phyloP scores from a whole-genome alignment of 1,284 basidiomycete genomes.

The Malassezia brasiliensis region DNA sequence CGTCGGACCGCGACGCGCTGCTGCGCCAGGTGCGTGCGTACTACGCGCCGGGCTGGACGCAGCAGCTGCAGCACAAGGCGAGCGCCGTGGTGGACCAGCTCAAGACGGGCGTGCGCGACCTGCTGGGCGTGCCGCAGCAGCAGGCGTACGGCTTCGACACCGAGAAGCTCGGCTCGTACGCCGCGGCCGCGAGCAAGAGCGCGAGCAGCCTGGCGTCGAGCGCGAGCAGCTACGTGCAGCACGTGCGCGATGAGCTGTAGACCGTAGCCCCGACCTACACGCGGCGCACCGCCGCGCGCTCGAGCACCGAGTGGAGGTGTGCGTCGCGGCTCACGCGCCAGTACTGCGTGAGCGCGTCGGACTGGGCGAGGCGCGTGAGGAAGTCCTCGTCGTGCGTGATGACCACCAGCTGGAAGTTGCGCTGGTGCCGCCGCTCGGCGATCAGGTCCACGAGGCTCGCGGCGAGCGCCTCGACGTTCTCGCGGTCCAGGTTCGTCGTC shows the following conservation, averaged over 20 bases:
- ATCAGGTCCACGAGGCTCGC: conserved; percentile 67
- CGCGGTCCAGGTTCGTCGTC: conserved; percentile 89
- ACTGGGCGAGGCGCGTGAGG: conserved; percentile 32
- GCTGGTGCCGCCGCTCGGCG: conserved; percentile 53
- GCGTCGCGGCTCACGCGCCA: conserved; percentile 40
- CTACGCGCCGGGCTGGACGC: conserved; percentile 22
- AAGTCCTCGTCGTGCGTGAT: conserved; percentile 55
- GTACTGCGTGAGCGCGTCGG: conserved; percentile 39
- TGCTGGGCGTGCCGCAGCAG: conserved; percentile 7
- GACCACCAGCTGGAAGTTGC: conserved; percentile 93
- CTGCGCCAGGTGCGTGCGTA: conserved; percentile 42
- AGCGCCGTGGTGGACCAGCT: background rate
- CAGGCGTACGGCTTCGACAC: conserved; percentile 5
- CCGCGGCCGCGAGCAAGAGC: conserved; percentile 2
- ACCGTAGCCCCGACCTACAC: background rate
- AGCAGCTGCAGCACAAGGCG: background rate
- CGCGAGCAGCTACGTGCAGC: conserved; percentile 2
- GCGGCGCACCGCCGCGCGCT: too few species aligned
- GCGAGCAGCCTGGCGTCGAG: conserved; percentile 4
- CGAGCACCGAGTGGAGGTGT: too few species aligned
- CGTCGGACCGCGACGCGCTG: conserved; percentile 36
- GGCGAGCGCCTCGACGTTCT: conserved; percentile 91
- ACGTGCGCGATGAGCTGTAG: background rate
- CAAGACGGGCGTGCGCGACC: conserved; percentile 6
- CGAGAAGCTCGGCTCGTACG: conserved; percentile 13